Evolutionary conservation across 768 basidiomycete species (phyloP).

Genomic region (Macrolepiota fuliginosa): DNA sequence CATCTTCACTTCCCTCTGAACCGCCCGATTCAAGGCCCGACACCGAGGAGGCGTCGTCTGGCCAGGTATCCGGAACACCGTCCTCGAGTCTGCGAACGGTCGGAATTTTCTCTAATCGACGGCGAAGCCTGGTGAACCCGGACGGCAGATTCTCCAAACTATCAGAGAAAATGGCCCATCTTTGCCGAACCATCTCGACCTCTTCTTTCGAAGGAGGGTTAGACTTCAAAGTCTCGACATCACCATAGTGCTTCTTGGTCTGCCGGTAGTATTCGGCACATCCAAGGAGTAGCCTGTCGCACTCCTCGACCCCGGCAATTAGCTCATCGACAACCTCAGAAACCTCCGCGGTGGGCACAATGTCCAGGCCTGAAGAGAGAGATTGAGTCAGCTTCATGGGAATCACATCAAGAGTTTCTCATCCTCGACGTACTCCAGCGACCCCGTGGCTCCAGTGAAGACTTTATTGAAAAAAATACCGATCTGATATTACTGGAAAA

Average conservation of each 20-base stretch:
- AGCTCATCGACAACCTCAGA: neutral
- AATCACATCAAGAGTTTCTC: neutral
- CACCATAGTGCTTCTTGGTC: neutral
- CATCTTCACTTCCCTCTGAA: neutral
- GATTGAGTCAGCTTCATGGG: neutral
- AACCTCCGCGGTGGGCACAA: neutral
- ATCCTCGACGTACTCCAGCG: neutral
- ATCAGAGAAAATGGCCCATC: neutral
- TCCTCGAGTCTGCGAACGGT: neutral
- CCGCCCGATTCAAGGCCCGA: neutral
- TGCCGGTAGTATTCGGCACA: neutral
- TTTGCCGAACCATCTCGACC: neutral
- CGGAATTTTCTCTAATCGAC: neutral
- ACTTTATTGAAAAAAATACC: neutral
- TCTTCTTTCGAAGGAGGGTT: neutral
- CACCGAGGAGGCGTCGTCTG: neutral
- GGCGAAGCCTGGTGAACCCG: neutral
- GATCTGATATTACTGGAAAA: neutral
- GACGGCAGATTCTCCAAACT: neutral
- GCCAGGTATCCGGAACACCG: neutral
- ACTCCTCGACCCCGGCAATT: neutral
- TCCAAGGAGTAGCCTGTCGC: neutral
- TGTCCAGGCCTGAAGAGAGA: neutral
- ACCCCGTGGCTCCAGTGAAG: neutral
- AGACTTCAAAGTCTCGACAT: neutral